Base-by-base conservation (phyloP, 768 basidiomycete genomes). In the Lyophyllum semitale region DNA sequence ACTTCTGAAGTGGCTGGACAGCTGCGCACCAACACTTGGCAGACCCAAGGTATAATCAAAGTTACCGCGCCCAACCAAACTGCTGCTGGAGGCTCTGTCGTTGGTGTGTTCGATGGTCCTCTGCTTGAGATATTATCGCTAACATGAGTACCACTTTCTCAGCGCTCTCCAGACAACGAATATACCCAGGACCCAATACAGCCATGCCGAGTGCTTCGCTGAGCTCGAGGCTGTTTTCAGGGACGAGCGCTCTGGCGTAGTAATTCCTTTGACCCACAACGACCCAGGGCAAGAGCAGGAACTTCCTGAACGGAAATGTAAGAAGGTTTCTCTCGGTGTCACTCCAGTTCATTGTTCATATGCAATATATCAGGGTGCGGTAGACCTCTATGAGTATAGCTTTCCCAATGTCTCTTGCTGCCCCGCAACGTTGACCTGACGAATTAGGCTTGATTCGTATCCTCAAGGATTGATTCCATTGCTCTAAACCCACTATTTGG, bases 381-480 rank as follows among this genome's bases (percentile, higher is more conserved):
- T 88, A 4, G 89, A 92, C 66, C 79, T 89, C 30, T 87, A 89
- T 61, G 89, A 89, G 85, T 85, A 72, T 48, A 63, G 53, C 44
- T 15, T 32, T 5, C 11, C 29, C 17, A 48, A 51, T 27, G 1
- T 8, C 22, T 11, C 8, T 37, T 29, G 9, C n/a, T 38, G 27
- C n/a, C 27, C n/a, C 13, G 12, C 6, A 20, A 35, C 48, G 55
- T 15, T 38, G 37, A 38, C 22, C 25, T n/a, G 26, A 53, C 44
- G 1, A n/a, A n/a, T n/a, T n/a, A 82, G 82, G 15, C 63, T 85
- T 54, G 91, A 91, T 62, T 79, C 82, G 0, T 92, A 92, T 57
- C 89, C 89, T 1, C 89, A 92, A 74, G 75, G 79, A 0, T n/a
- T n/a, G n/a, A n/a, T 93, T 91, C 61, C 90, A 93, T 62, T 93